A percentile compares a stretch with the other conserved stretches of the same genome.
phyloP scores from a whole-genome alignment of 139 green algal species.

The Medakamo hakoo region DNA sequence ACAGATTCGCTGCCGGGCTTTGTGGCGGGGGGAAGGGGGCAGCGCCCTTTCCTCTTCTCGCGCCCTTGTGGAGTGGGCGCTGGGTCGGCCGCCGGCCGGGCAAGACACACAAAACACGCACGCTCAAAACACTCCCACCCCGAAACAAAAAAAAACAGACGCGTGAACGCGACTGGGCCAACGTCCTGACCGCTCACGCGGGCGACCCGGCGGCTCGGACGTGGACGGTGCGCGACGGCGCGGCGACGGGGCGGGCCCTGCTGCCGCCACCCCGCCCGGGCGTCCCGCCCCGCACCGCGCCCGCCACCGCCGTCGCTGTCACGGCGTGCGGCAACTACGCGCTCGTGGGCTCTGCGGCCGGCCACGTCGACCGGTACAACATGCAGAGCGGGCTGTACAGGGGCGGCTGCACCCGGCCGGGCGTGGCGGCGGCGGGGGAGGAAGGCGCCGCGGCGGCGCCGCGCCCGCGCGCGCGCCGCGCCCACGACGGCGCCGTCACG shows the following conservation, averaged over 20 bases:
- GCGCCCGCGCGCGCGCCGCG: conserved; percentile 9
- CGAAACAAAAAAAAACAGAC: too few relatives aligned
- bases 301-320: conserved; percentile 49
- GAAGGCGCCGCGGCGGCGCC: neutral
- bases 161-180: conserved; percentile 90
- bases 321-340: conserved; percentile 91
- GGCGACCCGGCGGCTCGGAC: conserved; percentile 68
- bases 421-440: neutral
- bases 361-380: conserved; percentile 88
- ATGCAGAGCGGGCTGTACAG: conserved; percentile 80
- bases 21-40: too few relatives aligned
- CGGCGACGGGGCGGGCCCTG: conserved; percentile 51
- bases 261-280: conserved; percentile 19
- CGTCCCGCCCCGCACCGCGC: conserved; percentile 6
- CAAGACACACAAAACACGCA: too few relatives aligned
- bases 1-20: too few relatives aligned
- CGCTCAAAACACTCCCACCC: too few relatives aligned
- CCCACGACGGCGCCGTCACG: conserved; percentile 51
- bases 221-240: conserved; percentile 71
- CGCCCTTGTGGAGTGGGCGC: too few relatives aligned
- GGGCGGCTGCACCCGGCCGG: conserved; percentile 30
- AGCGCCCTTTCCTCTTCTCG: too few relatives aligned
- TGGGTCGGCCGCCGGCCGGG: too few relatives aligned
- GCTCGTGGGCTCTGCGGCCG: conserved; percentile 58
- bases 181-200: conserved; percentile 85